phyloP scores from a whole-genome alignment of 2,329 filamentous ascomycete genomes.

The Gremmenia infestans region DNA sequence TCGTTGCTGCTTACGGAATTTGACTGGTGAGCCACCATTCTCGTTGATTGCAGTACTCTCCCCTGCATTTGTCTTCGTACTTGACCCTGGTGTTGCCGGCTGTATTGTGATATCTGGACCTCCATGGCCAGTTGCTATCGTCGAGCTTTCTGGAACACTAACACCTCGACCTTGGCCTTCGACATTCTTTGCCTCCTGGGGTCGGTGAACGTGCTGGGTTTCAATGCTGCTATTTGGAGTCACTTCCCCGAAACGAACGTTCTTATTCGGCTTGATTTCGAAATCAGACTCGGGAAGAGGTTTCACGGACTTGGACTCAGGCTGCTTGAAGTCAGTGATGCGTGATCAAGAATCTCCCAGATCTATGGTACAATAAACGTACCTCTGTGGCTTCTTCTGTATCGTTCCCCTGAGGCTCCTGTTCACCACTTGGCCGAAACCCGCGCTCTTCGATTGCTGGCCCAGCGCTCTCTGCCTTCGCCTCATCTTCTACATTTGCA shows the following conservation, averaged over 20 bases:
- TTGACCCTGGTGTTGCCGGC: conserved; percentile 20
- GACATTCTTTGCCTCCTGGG: too few species aligned
- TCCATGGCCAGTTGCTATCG: conserved; percentile 2
- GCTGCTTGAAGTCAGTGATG: conserved; percentile 9
- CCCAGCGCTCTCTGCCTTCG: background rate
- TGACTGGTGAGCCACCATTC: conserved; percentile 14
- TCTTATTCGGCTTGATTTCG: background rate
- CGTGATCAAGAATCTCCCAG: conserved; percentile 8
- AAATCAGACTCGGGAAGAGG: conserved; percentile 1
- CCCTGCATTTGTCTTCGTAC: conserved; percentile 11
- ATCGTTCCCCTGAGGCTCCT: too few species aligned
- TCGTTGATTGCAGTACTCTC: conserved; percentile 21
- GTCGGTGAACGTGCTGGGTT: background rate
- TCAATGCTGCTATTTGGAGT: background rate
- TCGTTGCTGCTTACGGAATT: conserved; percentile 19
- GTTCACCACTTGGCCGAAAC: background rate
- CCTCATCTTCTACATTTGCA: background rate
- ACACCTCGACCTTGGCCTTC: too few species aligned
- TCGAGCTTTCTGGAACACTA: background rate
- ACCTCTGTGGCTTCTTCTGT: background rate
- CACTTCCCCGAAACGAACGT: background rate
- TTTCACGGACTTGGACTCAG: background rate
- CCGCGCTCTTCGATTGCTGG: background rate
- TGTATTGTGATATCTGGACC: conserved; percentile 20
- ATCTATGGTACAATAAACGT: background rate